A percentile compares a stretch with the other conserved stretches of the same genome.
Conservation (phyloP, 2,329 filamentous ascomycete species). For the Myotisia sp. region DNA sequence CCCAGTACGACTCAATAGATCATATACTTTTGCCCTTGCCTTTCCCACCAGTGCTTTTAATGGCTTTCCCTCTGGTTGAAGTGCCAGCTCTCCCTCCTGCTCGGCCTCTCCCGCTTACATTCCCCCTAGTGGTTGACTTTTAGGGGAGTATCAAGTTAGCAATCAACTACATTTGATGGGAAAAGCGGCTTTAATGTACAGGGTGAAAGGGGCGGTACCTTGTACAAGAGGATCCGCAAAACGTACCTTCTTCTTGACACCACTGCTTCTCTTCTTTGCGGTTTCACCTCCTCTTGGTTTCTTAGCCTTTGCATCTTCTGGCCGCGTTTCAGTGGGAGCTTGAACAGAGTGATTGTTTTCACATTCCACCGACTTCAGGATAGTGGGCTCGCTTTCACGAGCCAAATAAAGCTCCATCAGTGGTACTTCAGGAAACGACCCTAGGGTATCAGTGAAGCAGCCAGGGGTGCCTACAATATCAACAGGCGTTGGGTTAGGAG, state of each 20-base stretch:
- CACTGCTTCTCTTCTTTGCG: neutral
- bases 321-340: neutral
- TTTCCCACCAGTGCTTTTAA: conserved; percentile 2
- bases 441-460: neutral
- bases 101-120: neutral
- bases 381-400: neutral
- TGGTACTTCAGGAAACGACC: neutral
- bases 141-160: neutral
- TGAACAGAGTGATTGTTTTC: too few relatives aligned
- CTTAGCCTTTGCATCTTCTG: neutral
- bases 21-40: conserved; percentile 1
- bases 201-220: too few relatives aligned
- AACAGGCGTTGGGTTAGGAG: neutral
- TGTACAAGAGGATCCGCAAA: conserved; percentile 1
- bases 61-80: conserved; percentile 2
- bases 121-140: neutral
- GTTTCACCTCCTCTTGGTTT: neutral
- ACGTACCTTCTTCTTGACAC: conserved; percentile 4
- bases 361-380: too few relatives aligned
- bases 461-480: neutral
- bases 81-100: neutral
- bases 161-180: neutral
- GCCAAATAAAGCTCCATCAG: neutral
- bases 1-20: too few relatives aligned
- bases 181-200: neutral